phyloP scores from a whole-genome alignment of 441 rosid species.

The Brassica hybrid region DNA sequence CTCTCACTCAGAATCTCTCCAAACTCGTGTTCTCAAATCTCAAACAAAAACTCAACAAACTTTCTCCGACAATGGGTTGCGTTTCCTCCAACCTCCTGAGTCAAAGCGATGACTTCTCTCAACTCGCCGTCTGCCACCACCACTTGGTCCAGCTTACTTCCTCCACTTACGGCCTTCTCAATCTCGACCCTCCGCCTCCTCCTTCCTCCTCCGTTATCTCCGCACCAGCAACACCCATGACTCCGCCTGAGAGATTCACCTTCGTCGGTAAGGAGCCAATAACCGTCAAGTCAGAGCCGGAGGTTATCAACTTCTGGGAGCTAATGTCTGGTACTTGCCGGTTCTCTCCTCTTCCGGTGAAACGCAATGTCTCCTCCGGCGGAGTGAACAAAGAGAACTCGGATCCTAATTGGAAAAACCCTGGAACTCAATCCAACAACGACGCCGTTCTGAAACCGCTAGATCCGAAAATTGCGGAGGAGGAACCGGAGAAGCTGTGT shows the following conservation, averaged over 20 bases:
- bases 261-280: conserved; percentile 54
- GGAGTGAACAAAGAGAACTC: conserved; percentile 51
- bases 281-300: conserved; percentile 41
- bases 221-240: conserved; percentile 52
- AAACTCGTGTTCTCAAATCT: conserved; percentile 7
- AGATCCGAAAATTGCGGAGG: conserved; percentile 43
- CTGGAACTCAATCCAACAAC: not conserved
- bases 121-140: conserved; percentile 63
- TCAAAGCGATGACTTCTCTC: conserved; percentile 66
- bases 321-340: conserved; percentile 84
- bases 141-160: conserved; percentile 91
- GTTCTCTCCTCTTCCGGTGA: conserved; percentile 47
- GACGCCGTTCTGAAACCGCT: conserved; percentile 18
- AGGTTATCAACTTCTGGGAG: conserved; percentile 82
- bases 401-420: conserved; percentile 34
- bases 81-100: conserved; percentile 73
- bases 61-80: conserved; percentile 64
- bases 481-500: conserved; percentile 48
- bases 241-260: conserved; percentile 65
- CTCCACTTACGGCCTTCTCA: conserved; percentile 87
- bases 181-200: conserved; percentile 62
- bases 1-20: conserved; percentile 27
- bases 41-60: not conserved
- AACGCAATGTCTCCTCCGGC: conserved; percentile 11
- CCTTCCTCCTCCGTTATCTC: conserved; percentile 21